Conservation (phyloP, 768 basidiomycete genomes). For the Lactarius trivialis region DNA sequence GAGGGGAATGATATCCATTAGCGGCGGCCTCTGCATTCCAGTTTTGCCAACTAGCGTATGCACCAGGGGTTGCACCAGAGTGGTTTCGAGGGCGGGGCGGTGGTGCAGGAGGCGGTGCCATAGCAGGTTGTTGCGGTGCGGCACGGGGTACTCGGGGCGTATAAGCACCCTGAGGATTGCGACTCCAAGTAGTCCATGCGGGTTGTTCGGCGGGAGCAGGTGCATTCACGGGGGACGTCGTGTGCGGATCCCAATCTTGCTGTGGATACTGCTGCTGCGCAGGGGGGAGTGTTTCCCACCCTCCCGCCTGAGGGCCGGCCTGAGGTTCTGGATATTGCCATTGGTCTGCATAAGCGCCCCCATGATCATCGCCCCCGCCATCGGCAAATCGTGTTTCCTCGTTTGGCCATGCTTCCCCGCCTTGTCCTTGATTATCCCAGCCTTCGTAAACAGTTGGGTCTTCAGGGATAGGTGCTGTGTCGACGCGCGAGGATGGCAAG, state of each 20-base stretch:
- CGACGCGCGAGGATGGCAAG: not conserved
- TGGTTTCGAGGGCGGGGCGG: constrained; percentile 2
- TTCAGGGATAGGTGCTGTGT: constrained; percentile 20
- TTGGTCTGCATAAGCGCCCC: constrained; percentile 6
- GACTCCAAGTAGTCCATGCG: constrained; percentile 5
- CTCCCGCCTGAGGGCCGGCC: not conserved
- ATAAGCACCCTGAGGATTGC: constrained; percentile 1
- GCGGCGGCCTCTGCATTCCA: constrained; percentile 20
- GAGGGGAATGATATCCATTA: not conserved
- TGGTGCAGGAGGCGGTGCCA: not conserved
- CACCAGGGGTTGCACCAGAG: not conserved
- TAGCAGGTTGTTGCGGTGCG: not conserved
- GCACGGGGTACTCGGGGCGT: not conserved
- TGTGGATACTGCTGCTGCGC: constrained; percentile 14
- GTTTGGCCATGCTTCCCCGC: not conserved
- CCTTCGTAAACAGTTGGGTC: constrained; percentile 4
- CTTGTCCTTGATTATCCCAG: not conserved
- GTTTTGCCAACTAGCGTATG: constrained; percentile 7
- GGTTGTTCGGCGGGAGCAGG: not conserved
- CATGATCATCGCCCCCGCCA: constrained; percentile 7
- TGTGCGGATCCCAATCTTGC: not conserved
- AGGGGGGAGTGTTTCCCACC: not conserved
- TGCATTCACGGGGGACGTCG: not conserved
- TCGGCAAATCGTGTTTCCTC: not conserved
- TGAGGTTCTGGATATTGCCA: not conserved